Evolutionary conservation across 495 filamentous ascomycete genomes (phyloP).

Genomic region (Hyaloscypha variabilis): DNA sequence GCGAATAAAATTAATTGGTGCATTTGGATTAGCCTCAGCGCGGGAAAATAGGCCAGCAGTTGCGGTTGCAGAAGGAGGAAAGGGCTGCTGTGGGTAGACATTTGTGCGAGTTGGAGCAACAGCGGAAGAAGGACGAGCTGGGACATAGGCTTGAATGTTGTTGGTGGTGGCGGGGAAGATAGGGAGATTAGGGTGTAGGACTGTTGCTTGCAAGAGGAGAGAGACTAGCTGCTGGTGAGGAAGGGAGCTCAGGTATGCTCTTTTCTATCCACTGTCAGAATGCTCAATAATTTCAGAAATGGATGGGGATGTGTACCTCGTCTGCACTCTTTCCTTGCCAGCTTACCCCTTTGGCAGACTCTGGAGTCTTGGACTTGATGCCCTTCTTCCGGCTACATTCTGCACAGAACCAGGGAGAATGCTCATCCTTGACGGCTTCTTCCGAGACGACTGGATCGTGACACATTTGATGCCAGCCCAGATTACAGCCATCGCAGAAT

Average conservation of each 20-base stretch:
- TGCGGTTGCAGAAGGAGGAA: conserved; percentile 35
- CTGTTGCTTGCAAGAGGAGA: conserved; percentile 46
- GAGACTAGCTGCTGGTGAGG: conserved; percentile 44
- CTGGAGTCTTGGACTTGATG: conserved; percentile 31
- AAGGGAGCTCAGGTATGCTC: conserved; percentile 48
- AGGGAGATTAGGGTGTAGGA: conserved; percentile 42
- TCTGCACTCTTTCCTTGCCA: conserved; percentile 46
- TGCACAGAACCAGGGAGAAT: conserved; percentile 76
- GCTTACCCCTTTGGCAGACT: conserved; percentile 39
- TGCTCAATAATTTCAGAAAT: not conserved
- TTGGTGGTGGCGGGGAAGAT: conserved; percentile 38
- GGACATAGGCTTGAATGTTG: conserved; percentile 36
- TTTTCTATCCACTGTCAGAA: conserved; percentile 41
- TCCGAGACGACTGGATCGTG: conserved; percentile 81
- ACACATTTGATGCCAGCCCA: conserved; percentile 87
- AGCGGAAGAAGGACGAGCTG: conserved; percentile 20
- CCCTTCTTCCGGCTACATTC: conserved; percentile 60
- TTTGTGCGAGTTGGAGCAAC: conserved; percentile 35
- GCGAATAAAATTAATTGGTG: conserved; percentile 42
- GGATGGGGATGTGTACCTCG: conserved; percentile 37
- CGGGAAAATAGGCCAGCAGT: conserved; percentile 41
- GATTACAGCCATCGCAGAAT: conserved; percentile 91
- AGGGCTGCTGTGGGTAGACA: conserved; percentile 37
- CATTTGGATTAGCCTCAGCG: conserved; percentile 39
- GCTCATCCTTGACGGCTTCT: conserved; percentile 61